phyloP scores from a whole-genome alignment of 106 monocot species.

The Vanilla planifolia region DNA sequence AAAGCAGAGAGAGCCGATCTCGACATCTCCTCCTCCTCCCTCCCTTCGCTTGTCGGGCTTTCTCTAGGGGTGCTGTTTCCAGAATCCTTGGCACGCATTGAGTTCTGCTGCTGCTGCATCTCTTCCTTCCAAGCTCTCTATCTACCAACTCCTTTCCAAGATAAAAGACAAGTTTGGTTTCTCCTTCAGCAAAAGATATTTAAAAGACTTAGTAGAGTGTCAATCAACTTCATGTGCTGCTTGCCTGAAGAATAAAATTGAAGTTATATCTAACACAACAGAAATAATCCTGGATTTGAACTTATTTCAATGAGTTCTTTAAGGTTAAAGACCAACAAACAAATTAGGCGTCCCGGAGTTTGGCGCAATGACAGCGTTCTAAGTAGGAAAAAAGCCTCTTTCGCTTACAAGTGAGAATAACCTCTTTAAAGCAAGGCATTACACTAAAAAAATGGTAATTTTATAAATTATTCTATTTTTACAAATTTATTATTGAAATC shows the following conservation, averaged over 20 bases:
- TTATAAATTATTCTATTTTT: background rate
- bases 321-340: background rate
- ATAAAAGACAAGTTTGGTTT: background rate
- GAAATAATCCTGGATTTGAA: no score
- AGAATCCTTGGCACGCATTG: conserved; percentile 22
- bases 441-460: background rate
- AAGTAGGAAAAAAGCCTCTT: conserved; percentile 7
- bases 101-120: conserved; percentile 24
- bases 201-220: background rate
- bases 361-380: conserved; percentile 13
- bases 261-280: background rate
- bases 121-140: background rate
- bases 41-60: conserved; percentile 22
- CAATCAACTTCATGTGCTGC: background rate
- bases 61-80: conserved; percentile 14
- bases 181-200: background rate
- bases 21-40: conserved; percentile 38
- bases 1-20: conserved; percentile 57
- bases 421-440: no score
- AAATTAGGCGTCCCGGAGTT: conserved; percentile 5
- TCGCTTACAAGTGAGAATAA: background rate
- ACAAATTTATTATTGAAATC: no score
- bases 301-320: background rate
- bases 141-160: conserved; percentile 3
- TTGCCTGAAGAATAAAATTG: background rate